phyloP scores from a whole-genome alignment of 164 flowering plant species.

The Magnolia changhungtana region DNA sequence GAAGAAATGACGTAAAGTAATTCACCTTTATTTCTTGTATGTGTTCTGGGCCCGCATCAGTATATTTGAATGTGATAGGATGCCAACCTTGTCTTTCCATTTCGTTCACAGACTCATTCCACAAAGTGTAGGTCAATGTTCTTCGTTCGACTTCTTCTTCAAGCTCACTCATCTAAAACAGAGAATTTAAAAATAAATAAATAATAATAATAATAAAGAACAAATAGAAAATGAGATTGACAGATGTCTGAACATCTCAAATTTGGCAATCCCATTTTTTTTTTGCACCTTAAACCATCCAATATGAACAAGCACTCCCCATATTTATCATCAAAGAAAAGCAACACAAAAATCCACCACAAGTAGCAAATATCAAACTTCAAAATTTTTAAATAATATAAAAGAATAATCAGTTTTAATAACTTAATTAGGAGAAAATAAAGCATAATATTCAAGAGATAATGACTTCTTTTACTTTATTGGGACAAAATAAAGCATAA shows the following conservation, averaged over 20 bases:
- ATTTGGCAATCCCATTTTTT: neutral
- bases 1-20: neutral
- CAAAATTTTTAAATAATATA: neutral
- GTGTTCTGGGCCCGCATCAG: conserved; percentile 44
- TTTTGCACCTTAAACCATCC: too few relatives aligned
- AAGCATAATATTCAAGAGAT: conserved; percentile 1
- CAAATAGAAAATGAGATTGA: neutral
- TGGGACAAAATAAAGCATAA: neutral
- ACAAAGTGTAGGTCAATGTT: conserved; percentile 71
- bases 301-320: too few relatives aligned
- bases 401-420: neutral
- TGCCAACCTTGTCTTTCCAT: conserved; percentile 57
- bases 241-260: neutral
- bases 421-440: too few relatives aligned
- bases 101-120: conserved; percentile 59
- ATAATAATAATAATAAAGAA: neutral
- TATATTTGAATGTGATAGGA: conserved; percentile 70
- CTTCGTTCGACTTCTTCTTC: conserved; percentile 80
- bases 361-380: too few relatives aligned
- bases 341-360: conserved; percentile 26
- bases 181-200: neutral
- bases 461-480: neutral
- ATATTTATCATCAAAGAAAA: too few relatives aligned
- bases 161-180: conserved; percentile 57
- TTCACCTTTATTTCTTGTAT: conserved; percentile 73